Evolutionary conservation across 345 rosid species (phyloP).

Genomic region (Combretum micranthum): DNA sequence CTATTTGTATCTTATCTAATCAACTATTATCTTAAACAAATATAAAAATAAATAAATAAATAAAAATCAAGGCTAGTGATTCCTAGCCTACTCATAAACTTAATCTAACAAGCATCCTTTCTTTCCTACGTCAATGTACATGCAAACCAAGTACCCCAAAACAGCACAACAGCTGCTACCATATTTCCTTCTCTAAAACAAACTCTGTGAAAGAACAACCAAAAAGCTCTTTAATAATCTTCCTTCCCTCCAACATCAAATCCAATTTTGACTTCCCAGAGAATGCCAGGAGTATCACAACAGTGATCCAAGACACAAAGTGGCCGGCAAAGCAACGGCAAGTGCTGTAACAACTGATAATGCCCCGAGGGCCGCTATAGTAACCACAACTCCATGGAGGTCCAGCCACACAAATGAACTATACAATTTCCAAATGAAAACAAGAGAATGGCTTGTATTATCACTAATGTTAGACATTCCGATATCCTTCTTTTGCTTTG

Average conservation of each 20-base stretch:
- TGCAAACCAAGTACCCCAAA: conserved; percentile 53
- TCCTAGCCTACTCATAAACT: no score
- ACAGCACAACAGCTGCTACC: conserved; percentile 84
- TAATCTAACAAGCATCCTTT: no score
- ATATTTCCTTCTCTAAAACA: conserved; percentile 72
- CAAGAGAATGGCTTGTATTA: conserved; percentile 20
- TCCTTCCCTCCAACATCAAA: conserved; percentile 67
- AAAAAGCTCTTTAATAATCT: conserved; percentile 66
- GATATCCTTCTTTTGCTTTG: no score
- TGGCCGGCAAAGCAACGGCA: conserved; percentile 84
- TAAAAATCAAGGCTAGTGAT: no score
- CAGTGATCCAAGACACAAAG: conserved; percentile 71
- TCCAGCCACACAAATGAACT: conserved; percentile 49
- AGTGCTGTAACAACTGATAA: conserved; percentile 75
- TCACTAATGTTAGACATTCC: no score
- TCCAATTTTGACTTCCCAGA: conserved; percentile 69
- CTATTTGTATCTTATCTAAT: no score
- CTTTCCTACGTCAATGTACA: neutral
- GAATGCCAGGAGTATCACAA: conserved; percentile 72
- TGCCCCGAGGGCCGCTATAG: conserved; percentile 63
- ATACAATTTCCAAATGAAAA: conserved; percentile 56
- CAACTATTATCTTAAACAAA: no score
- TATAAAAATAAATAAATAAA: no score
- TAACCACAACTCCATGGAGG: conserved; percentile 57
- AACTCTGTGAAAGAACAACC: conserved; percentile 50